Base-by-base conservation (phyloP, 345 rosid species). In the Salix viminalis region DNA sequence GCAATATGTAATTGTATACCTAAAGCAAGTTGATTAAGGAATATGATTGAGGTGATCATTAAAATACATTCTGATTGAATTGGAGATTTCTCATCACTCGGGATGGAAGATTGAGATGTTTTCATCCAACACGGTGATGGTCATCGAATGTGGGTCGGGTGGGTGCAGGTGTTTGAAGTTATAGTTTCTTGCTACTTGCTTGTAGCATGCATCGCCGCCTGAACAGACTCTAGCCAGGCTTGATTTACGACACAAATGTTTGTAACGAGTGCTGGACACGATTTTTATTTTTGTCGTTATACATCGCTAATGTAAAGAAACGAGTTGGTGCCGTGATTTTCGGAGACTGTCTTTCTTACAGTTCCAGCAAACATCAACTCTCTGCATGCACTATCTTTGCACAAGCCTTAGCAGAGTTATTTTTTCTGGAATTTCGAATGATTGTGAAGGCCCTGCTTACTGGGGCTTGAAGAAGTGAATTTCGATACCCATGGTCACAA, bases 391-490 rank as follows among this genome's bases (percentile, higher is more conserved):
- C 52, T 12, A 14, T 46, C 15, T n/a, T 1, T 56, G 62, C 4
- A n/a, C 64, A 23, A 58, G 28, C 64, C 28, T 12, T 1, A 13
- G 28, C 64, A 58, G 64, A 10, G 12, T n/a, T 56, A 56, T 7
- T 8, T 21, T 21, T 58, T 58, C 15, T 23, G 28, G 5, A 58
- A 23, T 58, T 58, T 58, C 73, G 9, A 26, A 6, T 56, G 9
- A 9, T 41, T 61, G 74, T 12, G n/a, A 26, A n/a, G 26, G 10
- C 26, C 62, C 28, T 65, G 48, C 23, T 78, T 64, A 83, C 52
- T 60, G 64, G 18, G 91, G 89, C 74, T 80, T 86, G 86, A 89
- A 89, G 87, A 89, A 87, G 80, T 86, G 85, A 64, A 80, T 71
- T 67, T 82, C 71, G 15, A 90, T 76, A 34, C 92, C 91, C 37